Percentiles rank a stretch among this genome's conserved stretches.
Conservation (phyloP, 2,329 filamentous ascomycete genomes). For the Apiospora rasikravindrae region DNA sequence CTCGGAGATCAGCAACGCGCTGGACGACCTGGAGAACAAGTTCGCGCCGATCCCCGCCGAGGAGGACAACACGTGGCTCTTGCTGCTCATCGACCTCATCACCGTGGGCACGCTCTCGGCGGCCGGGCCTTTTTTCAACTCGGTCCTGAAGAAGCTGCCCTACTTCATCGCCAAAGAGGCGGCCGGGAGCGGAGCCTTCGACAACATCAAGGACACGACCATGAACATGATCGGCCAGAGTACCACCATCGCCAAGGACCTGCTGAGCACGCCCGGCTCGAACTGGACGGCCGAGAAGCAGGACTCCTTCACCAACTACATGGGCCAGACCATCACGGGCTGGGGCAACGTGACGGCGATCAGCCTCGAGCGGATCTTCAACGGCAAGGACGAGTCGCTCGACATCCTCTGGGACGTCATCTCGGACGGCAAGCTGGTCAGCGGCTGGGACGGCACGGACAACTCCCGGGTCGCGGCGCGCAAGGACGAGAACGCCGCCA, state of each 20-base stretch:
- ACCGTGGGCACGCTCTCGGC: conserved; percentile 33
- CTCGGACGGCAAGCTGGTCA: conserved; percentile 36
- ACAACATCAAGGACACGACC: conserved; percentile 36
- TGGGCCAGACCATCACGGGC: conserved; percentile 34
- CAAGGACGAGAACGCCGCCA: background rate
- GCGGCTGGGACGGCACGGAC: conserved; percentile 23
- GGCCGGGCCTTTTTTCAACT: conserved; percentile 37
- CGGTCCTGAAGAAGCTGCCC: conserved; percentile 29
- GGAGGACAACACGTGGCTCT: conserved; percentile 32
- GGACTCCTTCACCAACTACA: conserved; percentile 34
- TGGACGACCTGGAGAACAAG: conserved; percentile 32
- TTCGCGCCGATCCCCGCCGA: conserved; percentile 36
- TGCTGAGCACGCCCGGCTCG: conserved; percentile 23
- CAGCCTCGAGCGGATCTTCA: conserved; percentile 31
- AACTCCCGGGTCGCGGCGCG: no score
- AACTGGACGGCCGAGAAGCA: conserved; percentile 35
- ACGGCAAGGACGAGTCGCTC: conserved; percentile 32
- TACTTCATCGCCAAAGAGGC: conserved; percentile 25
- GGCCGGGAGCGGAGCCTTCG: background rate
- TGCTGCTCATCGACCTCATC: conserved; percentile 38
- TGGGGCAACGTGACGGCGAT: conserved; percentile 32
- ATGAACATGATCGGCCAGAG: conserved; percentile 34
- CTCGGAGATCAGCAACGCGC: conserved; percentile 24
- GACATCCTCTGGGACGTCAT: conserved; percentile 33
- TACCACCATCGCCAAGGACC: conserved; percentile 36